These are phyloP conservation scores for Cyclocybe aegerita DNA, from an alignment of 768 basidiomycete species.

Conservation along the genomic window DNA sequence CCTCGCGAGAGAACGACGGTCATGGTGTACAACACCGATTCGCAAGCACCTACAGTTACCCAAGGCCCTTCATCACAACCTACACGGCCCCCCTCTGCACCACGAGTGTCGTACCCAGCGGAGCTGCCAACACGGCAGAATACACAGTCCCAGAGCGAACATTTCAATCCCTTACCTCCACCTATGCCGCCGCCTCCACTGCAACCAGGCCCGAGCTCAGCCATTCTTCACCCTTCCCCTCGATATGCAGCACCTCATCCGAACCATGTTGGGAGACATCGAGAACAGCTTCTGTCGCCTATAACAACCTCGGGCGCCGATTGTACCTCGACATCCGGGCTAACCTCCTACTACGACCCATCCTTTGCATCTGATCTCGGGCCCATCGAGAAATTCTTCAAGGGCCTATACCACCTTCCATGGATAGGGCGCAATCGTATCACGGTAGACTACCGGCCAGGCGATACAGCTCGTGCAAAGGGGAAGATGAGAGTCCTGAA, in stretches of 20 bases:
- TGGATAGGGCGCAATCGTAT: constrained; percentile 45
- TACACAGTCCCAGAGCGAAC: constrained; percentile 8
- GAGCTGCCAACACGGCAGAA: constrained; percentile 16
- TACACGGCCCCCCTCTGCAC: constrained; percentile 7
- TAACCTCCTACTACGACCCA: constrained; percentile 29
- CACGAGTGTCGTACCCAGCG: constrained; percentile 16
- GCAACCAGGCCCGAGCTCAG: too few relatives aligned
- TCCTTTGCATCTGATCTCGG: constrained; percentile 35
- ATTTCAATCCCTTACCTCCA: not conserved
- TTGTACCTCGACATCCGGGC: constrained; percentile 20
- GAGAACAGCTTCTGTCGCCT: constrained; percentile 19
- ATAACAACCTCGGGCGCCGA: constrained; percentile 21
- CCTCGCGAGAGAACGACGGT: constrained; percentile 12
- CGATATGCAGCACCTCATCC: constrained; percentile 16
- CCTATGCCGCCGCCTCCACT: too few relatives aligned
- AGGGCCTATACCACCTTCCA: constrained; percentile 39
- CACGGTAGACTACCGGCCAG: constrained; percentile 44
- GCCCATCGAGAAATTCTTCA: constrained; percentile 43
- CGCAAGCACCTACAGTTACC: constrained; percentile 12
- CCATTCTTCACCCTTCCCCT: not conserved
- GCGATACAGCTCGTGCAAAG: constrained; percentile 23
- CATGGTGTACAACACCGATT: constrained; percentile 20
- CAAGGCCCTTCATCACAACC: constrained; percentile 4
- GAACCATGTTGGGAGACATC: constrained; percentile 24
- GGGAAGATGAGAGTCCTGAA: constrained; percentile 18